phyloP scores from a whole-genome alignment of 148 eudicot genomes.

The Pharnaceum exiguum region DNA sequence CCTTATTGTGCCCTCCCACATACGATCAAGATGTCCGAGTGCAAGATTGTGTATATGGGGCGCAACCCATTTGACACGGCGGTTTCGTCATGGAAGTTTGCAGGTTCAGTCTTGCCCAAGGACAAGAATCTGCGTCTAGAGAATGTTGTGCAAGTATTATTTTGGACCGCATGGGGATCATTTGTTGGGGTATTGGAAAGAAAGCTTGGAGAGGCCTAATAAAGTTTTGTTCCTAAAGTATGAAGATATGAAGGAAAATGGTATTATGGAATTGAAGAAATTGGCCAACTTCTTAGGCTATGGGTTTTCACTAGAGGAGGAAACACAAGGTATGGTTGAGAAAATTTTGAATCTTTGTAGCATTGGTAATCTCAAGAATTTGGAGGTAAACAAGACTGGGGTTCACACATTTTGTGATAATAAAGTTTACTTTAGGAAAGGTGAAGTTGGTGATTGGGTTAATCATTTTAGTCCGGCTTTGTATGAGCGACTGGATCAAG shows the following conservation, averaged over 20 bases:
- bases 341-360: constrained; percentile 26
- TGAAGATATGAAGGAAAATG: constrained; percentile 28
- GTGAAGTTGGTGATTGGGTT: constrained; percentile 29
- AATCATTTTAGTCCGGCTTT: constrained; percentile 20
- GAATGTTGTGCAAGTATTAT: constrained; percentile 7
- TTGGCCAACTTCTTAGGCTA: constrained; percentile 22
- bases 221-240: constrained; percentile 27
- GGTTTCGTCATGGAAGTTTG: constrained; percentile 19
- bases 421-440: constrained; percentile 40
- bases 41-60: constrained; percentile 25
- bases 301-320: constrained; percentile 26
- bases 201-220: constrained; percentile 12
- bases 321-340: constrained; percentile 8
- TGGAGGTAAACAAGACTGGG: constrained; percentile 7
- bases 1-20: constrained; percentile 32
- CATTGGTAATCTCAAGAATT: constrained; percentile 19
- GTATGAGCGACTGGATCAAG: constrained; percentile 27
- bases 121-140: neutral
- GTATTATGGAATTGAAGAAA: constrained; percentile 6
- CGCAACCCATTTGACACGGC: constrained; percentile 30
- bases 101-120: neutral
- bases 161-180: constrained; percentile 29
- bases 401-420: constrained; percentile 21
- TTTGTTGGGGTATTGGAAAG: constrained; percentile 28
- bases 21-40: constrained; percentile 24